Percentiles rank a stretch among this genome's conserved stretches.
phyloP scores from a whole-genome alignment of 441 rosid species.

The Euphorbia corollata region DNA sequence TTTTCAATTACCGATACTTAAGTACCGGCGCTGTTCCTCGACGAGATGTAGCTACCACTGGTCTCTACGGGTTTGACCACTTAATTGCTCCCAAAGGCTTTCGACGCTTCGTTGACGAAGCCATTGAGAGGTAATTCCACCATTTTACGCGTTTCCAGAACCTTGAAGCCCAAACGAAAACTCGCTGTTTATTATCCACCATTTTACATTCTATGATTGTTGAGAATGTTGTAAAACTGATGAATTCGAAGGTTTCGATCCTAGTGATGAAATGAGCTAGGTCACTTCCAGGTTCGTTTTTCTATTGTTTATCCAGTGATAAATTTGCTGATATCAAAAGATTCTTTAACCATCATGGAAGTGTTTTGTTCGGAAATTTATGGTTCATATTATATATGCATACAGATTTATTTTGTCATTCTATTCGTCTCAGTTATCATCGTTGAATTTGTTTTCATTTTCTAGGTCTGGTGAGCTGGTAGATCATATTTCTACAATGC shows the following conservation, averaged over 20 bases:
- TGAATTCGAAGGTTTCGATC: background rate
- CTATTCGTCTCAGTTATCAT: background rate
- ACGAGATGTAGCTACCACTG: conserved; percentile 40
- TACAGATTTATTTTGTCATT: background rate
- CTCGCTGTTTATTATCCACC: background rate
- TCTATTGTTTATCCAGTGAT: background rate
- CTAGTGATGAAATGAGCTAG: background rate
- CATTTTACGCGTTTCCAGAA: conserved; percentile 2
- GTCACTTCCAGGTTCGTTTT: background rate
- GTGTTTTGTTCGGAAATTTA: background rate
- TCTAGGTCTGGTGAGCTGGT: conserved; percentile 72
- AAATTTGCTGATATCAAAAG: background rate
- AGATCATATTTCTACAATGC: conserved; percentile 51
- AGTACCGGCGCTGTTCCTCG: conserved; percentile 27
- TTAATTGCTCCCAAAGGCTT: conserved; percentile 72
- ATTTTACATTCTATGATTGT: background rate
- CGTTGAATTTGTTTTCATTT: background rate
- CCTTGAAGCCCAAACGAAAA: background rate
- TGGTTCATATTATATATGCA: background rate
- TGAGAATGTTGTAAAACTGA: background rate
- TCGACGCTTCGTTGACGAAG: conserved; percentile 79
- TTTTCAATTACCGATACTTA: conserved; percentile 27
- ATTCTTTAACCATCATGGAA: background rate
- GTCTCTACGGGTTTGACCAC: conserved; percentile 78
- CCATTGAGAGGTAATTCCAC: conserved; percentile 57